Base-by-base conservation (phyloP, 1,139 yeast species). In the Arxiozyma heterogenica region DNA sequence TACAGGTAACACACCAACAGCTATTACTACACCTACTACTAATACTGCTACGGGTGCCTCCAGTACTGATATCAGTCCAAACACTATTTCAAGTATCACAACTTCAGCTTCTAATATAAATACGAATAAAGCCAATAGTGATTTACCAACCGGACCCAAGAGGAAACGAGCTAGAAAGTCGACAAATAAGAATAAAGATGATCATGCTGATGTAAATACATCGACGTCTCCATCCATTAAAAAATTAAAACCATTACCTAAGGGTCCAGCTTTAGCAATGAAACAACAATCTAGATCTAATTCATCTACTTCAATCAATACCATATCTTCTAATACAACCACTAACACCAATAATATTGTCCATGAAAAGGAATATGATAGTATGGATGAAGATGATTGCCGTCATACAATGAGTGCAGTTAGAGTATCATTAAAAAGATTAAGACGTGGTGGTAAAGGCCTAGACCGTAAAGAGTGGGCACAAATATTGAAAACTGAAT, bases 381-480 rank as follows among this genome's bases (percentile, higher is more conserved):
- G 89, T 59, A 84, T 86, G 93, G 95, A 88, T 67, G 95, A 87
- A 64, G 79, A 74, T 3, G 75, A 75, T 41, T 87, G 95, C 64
- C 84, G 84, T 68, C 71, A 73, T 18, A 72, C 77, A 0, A 76
- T 93, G 73, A 80, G 81, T 55, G 88, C 94, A 9, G 88, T 93
- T 50, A 80, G 87, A 45, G 79, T 78, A 55, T 86, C 95, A 15
- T 77, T 93, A 60, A 79, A 81, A 69, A 79, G 82, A 50, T 77
- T 94, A 64, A 87, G 86, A 64, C 81, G 83, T 61, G 96, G 96
- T 44, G 83, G 83, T 57, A 79, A 83, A 56, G 96, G 96, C 0
- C 73, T 88, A 61, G 95, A 86, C 55, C 86, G 93, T 62, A 80
- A 82, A 55, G 95, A 83, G 64, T 93, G 95, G 90, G 93, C 95